phyloP scores from a whole-genome alignment of 78 protist species.

The Reticulomyxa filosa region DNA sequence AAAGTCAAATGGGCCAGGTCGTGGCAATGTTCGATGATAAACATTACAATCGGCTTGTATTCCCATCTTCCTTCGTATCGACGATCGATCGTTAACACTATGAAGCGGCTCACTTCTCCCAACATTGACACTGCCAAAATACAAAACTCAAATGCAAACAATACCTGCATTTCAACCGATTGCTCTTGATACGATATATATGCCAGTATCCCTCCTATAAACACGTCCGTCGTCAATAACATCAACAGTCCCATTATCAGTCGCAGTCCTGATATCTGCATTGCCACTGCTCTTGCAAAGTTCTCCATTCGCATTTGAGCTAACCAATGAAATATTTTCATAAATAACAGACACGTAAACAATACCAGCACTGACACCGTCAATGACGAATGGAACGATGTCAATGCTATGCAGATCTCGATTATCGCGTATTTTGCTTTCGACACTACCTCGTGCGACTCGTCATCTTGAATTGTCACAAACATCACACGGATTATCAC shows the following conservation, averaged over 20 bases:
- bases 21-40: neutral
- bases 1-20: neutral
- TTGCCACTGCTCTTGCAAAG: too few species aligned
- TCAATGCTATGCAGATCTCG: neutral
- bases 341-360: neutral
- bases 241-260: too few species aligned
- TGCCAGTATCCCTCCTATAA: too few species aligned
- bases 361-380: neutral
- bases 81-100: too few species aligned
- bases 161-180: too few species aligned
- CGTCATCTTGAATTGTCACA: neutral
- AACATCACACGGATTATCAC: neutral
- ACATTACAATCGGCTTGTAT: neutral
- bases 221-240: too few species aligned
- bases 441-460: neutral
- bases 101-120: neutral
- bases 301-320: neutral
- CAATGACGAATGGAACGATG: neutral
- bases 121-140: neutral
- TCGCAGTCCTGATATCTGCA: too few species aligned
- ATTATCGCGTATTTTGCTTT: neutral
- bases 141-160: neutral
- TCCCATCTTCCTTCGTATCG: neutral
- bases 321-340: neutral
- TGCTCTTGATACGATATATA: too few species aligned